Percentiles rank a stretch among this genome's conserved stretches.
phyloP scores from a whole-genome alignment of 179 eudicot genomes.

The Patellifolia procumbens region DNA sequence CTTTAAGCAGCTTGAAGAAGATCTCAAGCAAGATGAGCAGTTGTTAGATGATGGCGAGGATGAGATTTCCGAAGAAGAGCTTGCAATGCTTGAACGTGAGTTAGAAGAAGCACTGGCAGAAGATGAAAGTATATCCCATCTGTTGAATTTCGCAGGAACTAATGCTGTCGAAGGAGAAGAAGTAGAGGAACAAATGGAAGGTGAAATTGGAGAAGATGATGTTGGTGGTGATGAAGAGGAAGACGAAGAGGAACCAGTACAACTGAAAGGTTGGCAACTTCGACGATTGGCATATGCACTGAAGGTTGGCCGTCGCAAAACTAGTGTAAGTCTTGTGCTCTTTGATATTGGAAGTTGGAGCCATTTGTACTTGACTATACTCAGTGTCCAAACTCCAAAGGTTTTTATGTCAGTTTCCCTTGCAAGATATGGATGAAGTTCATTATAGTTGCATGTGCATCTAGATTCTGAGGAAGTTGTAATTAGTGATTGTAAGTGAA shows the following conservation, averaged over 20 bases:
- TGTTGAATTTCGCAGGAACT: slow-evolving; percentile 36
- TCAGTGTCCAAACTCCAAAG: not conserved
- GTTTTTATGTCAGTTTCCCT: not conserved
- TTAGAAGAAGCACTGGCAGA: slow-evolving; percentile 76
- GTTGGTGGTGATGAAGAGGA: slow-evolving; percentile 41
- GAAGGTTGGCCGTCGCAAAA: slow-evolving; percentile 88
- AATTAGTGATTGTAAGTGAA: not conserved
- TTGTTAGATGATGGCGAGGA: slow-evolving; percentile 58
- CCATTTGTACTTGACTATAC: not conserved
- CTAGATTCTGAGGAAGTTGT: not conserved
- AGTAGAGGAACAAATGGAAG: slow-evolving; percentile 27
- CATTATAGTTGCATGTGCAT: not conserved
- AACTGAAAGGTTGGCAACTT: slow-evolving; percentile 84
- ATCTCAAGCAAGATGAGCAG: slow-evolving; percentile 65
- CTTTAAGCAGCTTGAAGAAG: slow-evolving; percentile 86
- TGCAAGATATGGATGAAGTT: not conserved
- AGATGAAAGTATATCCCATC: slow-evolving; percentile 56
- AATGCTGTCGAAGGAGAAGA: slow-evolving; percentile 32
- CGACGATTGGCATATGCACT: slow-evolving; percentile 80
- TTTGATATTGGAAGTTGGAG: not conserved
- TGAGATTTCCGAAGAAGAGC: slow-evolving; percentile 80
- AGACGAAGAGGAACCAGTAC: slow-evolving; percentile 44
- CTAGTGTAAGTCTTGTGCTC: slow-evolving; percentile 53
- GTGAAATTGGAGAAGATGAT: slow-evolving; percentile 16
- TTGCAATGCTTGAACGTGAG: slow-evolving; percentile 76